These are phyloP conservation scores for Rutstroemia sydowiana DNA, from an alignment of 2,329 filamentous ascomycete genomes.

Conservation along the genomic window DNA sequence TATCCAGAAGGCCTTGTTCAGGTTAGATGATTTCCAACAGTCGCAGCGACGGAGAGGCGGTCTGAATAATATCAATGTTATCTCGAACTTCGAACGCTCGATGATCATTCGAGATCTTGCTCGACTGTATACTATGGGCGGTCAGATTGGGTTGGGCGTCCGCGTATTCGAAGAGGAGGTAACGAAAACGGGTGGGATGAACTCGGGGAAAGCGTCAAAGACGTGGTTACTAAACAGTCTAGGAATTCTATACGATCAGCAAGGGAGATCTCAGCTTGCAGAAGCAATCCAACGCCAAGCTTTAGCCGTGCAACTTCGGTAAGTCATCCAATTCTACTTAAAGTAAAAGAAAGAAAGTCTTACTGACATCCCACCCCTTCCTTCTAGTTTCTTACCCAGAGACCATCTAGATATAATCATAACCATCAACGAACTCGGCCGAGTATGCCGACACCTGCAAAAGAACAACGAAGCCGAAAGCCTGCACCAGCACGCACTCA, in stretches of 20 bases:
- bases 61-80: neutral
- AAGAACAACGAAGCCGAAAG: slow-evolving; percentile 6
- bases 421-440: slow-evolving; percentile 9
- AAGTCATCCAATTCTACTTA: neutral
- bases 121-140: slow-evolving; percentile 7
- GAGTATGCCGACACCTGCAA: slow-evolving; percentile 3
- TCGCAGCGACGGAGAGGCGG: slow-evolving; percentile 1
- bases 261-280: slow-evolving; percentile 4
- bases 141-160: slow-evolving; percentile 4
- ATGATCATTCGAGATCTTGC: slow-evolving; percentile 9
- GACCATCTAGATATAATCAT: slow-evolving; percentile 8
- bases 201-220: slow-evolving; percentile 7
- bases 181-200: slow-evolving; percentile 6
- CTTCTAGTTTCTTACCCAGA: neutral
- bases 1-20: slow-evolving; percentile 6
- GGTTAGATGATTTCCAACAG: slow-evolving; percentile 6
- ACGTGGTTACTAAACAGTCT: slow-evolving; percentile 7
- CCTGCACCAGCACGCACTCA: neutral
- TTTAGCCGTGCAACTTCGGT: slow-evolving; percentile 8
- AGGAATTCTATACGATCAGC: slow-evolving; percentile 9
- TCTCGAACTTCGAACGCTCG: slow-evolving; percentile 7
- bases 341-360: neutral
- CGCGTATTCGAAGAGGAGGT: slow-evolving; percentile 7
- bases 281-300: slow-evolving; percentile 9
- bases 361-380: neutral